Evolutionary conservation across 306 rosid genomes (phyloP), one percentile per base, ranked within the genome.

Genomic region (Dalbergia cochinchinensis): DNA sequence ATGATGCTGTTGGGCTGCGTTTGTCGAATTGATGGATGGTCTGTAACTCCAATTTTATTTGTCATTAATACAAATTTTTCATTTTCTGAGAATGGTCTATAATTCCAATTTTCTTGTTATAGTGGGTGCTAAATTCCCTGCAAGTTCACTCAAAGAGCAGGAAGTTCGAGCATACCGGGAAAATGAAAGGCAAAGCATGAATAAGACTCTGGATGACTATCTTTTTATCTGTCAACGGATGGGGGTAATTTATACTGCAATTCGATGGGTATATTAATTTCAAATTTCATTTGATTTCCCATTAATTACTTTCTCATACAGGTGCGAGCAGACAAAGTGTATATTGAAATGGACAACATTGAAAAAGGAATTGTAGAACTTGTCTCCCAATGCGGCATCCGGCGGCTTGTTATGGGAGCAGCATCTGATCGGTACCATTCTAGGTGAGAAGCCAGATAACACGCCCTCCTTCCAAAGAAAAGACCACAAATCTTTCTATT

Each of bases 391-490:
- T 65, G 72, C 68, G 76, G 81, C 37, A 90, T 95, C 74, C 82
- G 48, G 70, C 87, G 83, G 78, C 96, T 95, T 70, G 91, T 95
- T 53, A 93, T 95, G 96, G 99, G 99, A 74, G 98, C 97, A 61
- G 97, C 98, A 71, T 89, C 87, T 26, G 96, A 91, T 89, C 93
- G 65, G 82, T 18, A 42, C 68, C 62, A 87, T 82, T 89, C 89
- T 72, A 90, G 89, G 99, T 95, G 88, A 74, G 77, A 86, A 60
- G 65, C 71, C 64, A 74, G 65, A 39, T 57, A 54, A 41, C 48
- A 20, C 57, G 11, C 77, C 47, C 47, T 42, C 47, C 47, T 42
- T 41, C 10, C 6, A 41, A 41, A 41, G 45, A 41, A 41, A 41
- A 6, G 45, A 41, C 45, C 45, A 41, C 45, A 41, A 4, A 4